These are phyloP conservation scores for Limonium bicolor DNA, from an alignment of 148 eudicot species.

Conservation along the genomic window DNA sequence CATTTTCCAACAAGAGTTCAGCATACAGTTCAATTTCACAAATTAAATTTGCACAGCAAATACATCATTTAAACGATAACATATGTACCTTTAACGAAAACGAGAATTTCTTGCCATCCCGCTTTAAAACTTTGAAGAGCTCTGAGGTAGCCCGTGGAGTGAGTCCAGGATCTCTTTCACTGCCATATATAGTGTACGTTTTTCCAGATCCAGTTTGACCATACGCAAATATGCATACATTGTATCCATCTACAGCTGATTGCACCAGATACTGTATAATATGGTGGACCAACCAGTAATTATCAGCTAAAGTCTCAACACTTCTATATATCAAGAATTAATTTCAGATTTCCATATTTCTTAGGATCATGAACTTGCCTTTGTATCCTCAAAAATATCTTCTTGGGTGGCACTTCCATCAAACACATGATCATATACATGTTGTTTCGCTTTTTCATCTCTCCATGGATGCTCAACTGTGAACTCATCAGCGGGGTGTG, in stretches of 20 bases:
- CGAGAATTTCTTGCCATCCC: conserved; percentile 65
- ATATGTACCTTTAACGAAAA: conserved; percentile 71
- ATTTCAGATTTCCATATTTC: no score
- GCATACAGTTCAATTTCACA: no score
- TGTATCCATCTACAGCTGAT: conserved; percentile 93
- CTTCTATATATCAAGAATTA: no score
- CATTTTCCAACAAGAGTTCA: no score
- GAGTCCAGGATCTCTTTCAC: conserved; percentile 65
- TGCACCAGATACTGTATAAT: conserved; percentile 83
- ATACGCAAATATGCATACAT: conserved; percentile 97
- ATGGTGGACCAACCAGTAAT: no score
- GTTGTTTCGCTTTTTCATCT: conserved; percentile 81
- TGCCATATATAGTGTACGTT: conserved; percentile 89
- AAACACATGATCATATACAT: conserved; percentile 85
- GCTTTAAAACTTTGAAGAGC: conserved; percentile 68
- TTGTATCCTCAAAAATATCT: conserved; percentile 92
- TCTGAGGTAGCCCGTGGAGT: conserved; percentile 90
- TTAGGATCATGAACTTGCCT: conserved; percentile 49
- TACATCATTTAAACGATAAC: conserved; percentile 14
- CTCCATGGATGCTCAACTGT: conserved; percentile 94
- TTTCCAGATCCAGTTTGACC: conserved; percentile 99
- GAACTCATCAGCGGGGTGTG: conserved; percentile 56
- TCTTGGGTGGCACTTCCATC: conserved; percentile 79
- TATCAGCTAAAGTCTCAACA: no score
- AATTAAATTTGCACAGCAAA: conserved; percentile 89